Conservation (phyloP, 83 land plant species). For the Picea mariana region DNA sequence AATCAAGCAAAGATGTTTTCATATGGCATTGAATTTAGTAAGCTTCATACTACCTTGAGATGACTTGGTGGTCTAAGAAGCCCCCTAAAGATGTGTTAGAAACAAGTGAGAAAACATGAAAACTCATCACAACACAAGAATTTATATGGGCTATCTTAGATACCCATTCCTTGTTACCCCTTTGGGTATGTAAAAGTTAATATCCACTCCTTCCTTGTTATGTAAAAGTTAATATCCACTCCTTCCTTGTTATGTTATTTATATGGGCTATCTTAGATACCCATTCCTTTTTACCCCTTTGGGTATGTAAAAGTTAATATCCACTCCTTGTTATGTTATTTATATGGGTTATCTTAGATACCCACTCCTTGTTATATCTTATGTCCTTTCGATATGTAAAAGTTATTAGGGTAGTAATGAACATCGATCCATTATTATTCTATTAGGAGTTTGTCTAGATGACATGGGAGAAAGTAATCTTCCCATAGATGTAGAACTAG, state of each 20-base stretch:
- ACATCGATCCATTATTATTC: too few relatives aligned
- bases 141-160: background rate
- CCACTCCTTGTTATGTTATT: too few relatives aligned
- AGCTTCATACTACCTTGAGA: background rate
- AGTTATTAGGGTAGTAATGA: background rate
- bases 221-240: too few relatives aligned
- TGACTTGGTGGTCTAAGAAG: conserved; percentile 16
- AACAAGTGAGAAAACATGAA: background rate
- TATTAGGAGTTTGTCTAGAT: background rate
- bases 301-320: too few relatives aligned
- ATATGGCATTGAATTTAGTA: too few relatives aligned
- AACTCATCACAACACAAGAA: background rate
- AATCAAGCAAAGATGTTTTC: too few relatives aligned
- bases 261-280: too few relatives aligned
- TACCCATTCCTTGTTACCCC: too few relatives aligned
- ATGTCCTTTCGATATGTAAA: background rate
- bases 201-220: too few relatives aligned
- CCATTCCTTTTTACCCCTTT: too few relatives aligned
- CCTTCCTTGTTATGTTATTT: too few relatives aligned
- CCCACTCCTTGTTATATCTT: background rate
- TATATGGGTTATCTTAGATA: background rate
- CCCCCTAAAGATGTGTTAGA: background rate
- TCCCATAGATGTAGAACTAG: conserved; percentile 26
- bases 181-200: too few relatives aligned
- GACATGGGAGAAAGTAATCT: conserved; percentile 21